Evolutionary conservation across 352 stramenopile genomes (phyloP).

Genomic region (Pythium plurisporium): DNA sequence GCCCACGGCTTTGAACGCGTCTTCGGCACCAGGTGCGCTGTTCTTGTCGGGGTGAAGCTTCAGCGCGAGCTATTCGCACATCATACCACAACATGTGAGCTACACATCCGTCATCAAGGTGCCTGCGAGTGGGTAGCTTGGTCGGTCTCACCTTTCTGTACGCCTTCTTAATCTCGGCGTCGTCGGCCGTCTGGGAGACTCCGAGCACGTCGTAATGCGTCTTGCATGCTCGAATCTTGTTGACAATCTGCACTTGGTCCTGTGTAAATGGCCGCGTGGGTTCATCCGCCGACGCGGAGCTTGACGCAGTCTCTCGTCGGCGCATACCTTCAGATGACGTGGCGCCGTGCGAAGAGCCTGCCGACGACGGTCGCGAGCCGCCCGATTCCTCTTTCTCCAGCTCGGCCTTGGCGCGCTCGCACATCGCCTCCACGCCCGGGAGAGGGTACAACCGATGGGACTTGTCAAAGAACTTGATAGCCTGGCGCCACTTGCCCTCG

Average conservation of each 20-base stretch:
- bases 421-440: constrained; percentile 77
- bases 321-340: constrained; percentile 28
- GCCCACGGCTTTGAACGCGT: constrained; percentile 96
- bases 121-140: not conserved
- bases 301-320: constrained; percentile 26
- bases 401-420: constrained; percentile 63
- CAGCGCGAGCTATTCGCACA: constrained; percentile 55
- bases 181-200: constrained; percentile 63
- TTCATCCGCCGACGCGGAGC: constrained; percentile 31
- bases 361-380: constrained; percentile 25
- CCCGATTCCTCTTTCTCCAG: constrained; percentile 38
- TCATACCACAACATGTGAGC: not conserved
- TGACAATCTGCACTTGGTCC: constrained; percentile 81
- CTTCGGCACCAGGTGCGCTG: constrained; percentile 93
- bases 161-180: constrained; percentile 89
- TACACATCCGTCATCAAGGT: too few relatives aligned
- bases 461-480: constrained; percentile 93
- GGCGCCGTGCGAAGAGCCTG: constrained; percentile 5
- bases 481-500: constrained; percentile 80
- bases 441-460: constrained; percentile 87
- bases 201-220: constrained; percentile 88
- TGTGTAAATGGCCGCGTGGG: constrained; percentile 60
- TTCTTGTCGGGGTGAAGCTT: constrained; percentile 95
- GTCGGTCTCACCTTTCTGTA: constrained; percentile 74
- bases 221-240: constrained; percentile 85